These are phyloP conservation scores for Pseudogymnoascus sp. DNA, from an alignment of 2,329 filamentous ascomycete genomes.

Conservation along the genomic window DNA sequence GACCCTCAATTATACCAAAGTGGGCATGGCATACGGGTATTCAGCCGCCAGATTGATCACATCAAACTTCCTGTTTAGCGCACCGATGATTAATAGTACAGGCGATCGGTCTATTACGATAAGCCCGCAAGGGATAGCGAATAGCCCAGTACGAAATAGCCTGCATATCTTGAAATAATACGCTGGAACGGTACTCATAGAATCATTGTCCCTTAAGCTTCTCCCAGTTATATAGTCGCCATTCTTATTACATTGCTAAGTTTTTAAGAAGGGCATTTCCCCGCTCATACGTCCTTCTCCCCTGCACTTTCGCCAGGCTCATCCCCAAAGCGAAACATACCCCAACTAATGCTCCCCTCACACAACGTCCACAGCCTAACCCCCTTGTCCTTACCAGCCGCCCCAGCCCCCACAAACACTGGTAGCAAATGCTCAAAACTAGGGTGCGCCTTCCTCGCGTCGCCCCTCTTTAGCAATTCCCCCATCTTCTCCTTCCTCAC, in stretches of 20 bases:
- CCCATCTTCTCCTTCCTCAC: conserved; percentile 38
- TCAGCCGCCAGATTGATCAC: neutral
- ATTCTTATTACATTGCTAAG: conserved; percentile 61
- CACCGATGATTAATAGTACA: too few species aligned
- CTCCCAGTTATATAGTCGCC: conserved; percentile 38
- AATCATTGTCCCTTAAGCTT: neutral
- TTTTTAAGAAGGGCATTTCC: neutral
- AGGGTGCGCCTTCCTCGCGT: conserved; percentile 57
- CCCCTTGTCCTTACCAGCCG: conserved; percentile 42
- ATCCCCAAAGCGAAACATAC: conserved; percentile 42
- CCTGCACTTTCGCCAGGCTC: neutral
- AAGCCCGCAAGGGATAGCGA: neutral
- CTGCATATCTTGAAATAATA: neutral
- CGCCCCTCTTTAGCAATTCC: conserved; percentile 39
- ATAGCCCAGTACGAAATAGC: neutral
- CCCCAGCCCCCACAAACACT: conserved; percentile 50
- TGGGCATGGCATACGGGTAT: neutral
- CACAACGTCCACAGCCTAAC: conserved; percentile 38
- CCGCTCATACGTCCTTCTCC: neutral
- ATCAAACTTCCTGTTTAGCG: too few species aligned
- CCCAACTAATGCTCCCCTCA: conserved; percentile 48
- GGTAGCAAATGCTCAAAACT: conserved; percentile 56
- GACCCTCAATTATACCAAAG: neutral
- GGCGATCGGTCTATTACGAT: too few species aligned
- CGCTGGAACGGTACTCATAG: neutral